phyloP scores from a whole-genome alignment of 306 rosid genomes.

The Trifolium repens region DNA sequence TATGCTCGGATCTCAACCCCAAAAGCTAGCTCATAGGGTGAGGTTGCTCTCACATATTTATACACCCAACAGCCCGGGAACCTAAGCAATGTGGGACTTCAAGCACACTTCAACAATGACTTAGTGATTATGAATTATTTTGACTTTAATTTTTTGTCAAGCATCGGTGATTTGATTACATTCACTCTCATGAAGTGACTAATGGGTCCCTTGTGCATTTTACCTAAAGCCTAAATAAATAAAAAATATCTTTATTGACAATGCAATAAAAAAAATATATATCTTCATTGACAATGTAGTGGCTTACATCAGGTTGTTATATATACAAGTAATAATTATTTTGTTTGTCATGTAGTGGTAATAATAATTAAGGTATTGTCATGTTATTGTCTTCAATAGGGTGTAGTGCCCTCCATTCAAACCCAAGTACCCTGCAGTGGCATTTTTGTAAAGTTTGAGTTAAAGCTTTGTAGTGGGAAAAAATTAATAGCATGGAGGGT shows the following conservation, averaged over 20 bases:
- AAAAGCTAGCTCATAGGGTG: too few relatives aligned
- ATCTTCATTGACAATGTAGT: constrained; percentile 36
- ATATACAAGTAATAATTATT: constrained; percentile 14
- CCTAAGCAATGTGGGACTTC: too few relatives aligned
- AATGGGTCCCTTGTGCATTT: constrained; percentile 34
- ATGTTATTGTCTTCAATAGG: constrained; percentile 25
- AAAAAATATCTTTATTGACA: constrained; percentile 24
- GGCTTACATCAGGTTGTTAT: constrained; percentile 46
- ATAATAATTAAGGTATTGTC: neutral
- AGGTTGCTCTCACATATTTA: too few relatives aligned
- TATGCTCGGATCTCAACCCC: too few relatives aligned
- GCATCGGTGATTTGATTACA: constrained; percentile 11
- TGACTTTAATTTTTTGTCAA: constrained; percentile 1
- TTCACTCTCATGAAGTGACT: constrained; percentile 16
- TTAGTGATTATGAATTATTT: neutral
- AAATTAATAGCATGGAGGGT: constrained; percentile 45
- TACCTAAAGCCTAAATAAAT: constrained; percentile 19
- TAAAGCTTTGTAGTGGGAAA: constrained; percentile 51
- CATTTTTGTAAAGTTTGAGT: constrained; percentile 48
- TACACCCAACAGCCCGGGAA: too few relatives aligned
- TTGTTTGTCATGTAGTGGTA: constrained; percentile 35
- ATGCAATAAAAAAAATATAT: neutral
- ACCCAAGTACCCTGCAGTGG: constrained; percentile 32
- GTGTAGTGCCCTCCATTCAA: constrained; percentile 35
- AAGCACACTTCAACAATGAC: too few relatives aligned